Base-by-base conservation (phyloP, 2,329 filamentous ascomycete genomes). In the Triangularia setosa region DNA sequence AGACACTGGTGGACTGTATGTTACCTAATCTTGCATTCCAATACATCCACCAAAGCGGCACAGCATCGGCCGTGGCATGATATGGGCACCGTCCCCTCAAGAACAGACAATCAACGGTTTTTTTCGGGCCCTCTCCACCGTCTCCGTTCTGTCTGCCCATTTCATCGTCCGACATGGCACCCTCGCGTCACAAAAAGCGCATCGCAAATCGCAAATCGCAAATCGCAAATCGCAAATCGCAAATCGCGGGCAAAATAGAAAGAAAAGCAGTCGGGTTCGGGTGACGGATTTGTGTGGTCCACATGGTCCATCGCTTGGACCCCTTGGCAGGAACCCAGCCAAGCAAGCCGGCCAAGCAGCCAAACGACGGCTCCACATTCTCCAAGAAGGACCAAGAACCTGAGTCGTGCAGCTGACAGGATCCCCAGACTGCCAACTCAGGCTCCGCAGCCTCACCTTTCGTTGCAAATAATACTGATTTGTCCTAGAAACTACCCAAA, bases 311-410 rank as follows among this genome's bases (percentile, higher is more conserved):
- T 53, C 55, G 55, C 63, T 64, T 58, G 44, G 61, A 52, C 65
- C 58, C 48, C 28, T 64, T 61, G 58, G 54, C 61, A 60, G 25
- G 30, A 61, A 59, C 53, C 61, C 33, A 28, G 40, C 28, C 57
- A 59, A 60, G 52, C 54, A 64, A 40, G 58, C 55, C 55, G 55
- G 57, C 63, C 62, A 64, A 64, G 66, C 65, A 62, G 8, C 23
- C 27, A n/a, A n/a, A n/a, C n/a, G n/a, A n/a, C n/a, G n/a, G n/a
- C n/a, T n/a, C n/a, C n/a, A n/a, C n/a, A n/a, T n/a, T n/a, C n/a
- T n/a, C n/a, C 27, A n/a, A 18, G 28, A 25, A 24, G 7, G 52
- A 58, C n/a, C n/a, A 23, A 25, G 48, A 53, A 16, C 48, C n/a
- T 55, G 65, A 67, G 61, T 65, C 65, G 35, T 62, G 65, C 25